These are phyloP conservation scores for Curvularia lunata DNA, from an alignment of 2,329 filamentous ascomycete species.

Conservation along the genomic window DNA sequence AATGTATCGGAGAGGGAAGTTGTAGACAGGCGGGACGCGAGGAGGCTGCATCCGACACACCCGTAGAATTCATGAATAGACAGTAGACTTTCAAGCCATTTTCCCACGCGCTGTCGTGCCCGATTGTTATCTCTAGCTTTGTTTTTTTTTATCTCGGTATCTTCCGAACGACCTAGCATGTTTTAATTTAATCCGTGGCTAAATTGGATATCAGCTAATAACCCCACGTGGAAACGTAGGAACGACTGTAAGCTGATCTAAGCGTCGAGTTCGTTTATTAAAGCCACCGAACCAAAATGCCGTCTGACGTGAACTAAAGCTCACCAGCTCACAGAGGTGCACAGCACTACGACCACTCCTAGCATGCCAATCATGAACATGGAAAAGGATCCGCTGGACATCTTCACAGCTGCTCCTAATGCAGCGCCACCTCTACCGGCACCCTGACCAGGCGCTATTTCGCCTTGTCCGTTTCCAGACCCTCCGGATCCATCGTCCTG, in stretches of 20 bases:
- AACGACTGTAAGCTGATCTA: neutral
- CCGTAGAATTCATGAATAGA: too few species aligned
- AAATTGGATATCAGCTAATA: neutral
- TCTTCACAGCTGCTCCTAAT: conserved; percentile 18
- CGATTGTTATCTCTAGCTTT: neutral
- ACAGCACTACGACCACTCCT: conserved; percentile 17
- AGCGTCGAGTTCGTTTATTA: neutral
- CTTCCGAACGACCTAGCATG: neutral
- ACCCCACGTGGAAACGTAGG: neutral
- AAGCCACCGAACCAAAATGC: neutral
- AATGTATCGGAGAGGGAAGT: too few species aligned
- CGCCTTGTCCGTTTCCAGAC: conserved; percentile 9
- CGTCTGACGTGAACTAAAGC: neutral
- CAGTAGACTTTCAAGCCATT: too few species aligned
- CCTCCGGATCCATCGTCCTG: conserved; percentile 23
- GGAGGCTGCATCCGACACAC: too few species aligned
- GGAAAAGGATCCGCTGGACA: conserved; percentile 17
- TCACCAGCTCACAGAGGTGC: conserved; percentile 20
- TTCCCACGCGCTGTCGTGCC: neutral
- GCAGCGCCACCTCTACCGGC: neutral
- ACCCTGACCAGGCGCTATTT: conserved; percentile 14
- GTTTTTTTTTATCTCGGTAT: neutral
- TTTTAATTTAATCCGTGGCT: neutral
- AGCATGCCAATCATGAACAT: conserved; percentile 22
- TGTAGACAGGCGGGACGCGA: too few species aligned